Conservation (phyloP, 75 land plant species). For the Cryptomeria japonica region DNA sequence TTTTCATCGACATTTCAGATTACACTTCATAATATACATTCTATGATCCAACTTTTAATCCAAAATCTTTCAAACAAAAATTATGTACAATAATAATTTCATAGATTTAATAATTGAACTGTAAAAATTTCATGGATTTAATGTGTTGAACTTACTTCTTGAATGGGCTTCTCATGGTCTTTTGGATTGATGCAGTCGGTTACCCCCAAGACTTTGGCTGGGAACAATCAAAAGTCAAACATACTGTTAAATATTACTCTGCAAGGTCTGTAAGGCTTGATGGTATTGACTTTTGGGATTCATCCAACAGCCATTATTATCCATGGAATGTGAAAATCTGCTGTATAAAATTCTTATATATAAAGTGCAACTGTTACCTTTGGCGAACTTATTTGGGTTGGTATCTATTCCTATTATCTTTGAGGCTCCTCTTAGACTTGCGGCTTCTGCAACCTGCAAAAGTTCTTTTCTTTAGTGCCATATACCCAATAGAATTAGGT, state of each 20-base stretch:
- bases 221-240: background rate
- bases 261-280: background rate
- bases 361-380: conserved; percentile 21
- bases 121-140: no score
- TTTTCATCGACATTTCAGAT: no score
- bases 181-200: conserved; percentile 63
- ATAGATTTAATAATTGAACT: no score
- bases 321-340: background rate
- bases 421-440: conserved; percentile 46
- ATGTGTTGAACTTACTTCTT: conserved; percentile 43
- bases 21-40: no score
- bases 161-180: conserved; percentile 43
- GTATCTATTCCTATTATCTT: conserved; percentile 64
- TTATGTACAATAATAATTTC: no score
- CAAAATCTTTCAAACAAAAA: no score
- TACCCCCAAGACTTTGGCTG: conserved; percentile 53
- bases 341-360: no score
- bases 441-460: conserved; percentile 58
- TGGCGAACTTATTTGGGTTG: conserved; percentile 43
- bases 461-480: background rate
- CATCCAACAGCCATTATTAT: no score
- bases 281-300: background rate
- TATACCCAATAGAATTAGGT: background rate
- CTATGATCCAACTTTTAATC: no score
- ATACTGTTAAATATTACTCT: background rate